Evolutionary conservation across 768 basidiomycete genomes (phyloP).

Genomic region (Boletus sp.): DNA sequence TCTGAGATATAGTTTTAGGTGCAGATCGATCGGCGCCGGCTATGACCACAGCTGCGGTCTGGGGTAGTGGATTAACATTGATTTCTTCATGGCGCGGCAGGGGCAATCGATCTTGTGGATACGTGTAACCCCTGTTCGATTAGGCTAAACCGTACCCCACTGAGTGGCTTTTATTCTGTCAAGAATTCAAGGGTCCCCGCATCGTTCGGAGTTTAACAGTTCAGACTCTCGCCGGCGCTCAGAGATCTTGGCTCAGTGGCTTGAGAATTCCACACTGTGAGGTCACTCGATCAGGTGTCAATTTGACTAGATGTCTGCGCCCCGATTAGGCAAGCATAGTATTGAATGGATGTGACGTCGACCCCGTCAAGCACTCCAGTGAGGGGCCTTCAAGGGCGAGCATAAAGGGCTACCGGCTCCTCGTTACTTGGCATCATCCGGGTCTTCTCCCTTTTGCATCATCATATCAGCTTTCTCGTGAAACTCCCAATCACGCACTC

Average conservation of each 20-base stretch:
- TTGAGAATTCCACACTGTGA: too few relatives aligned
- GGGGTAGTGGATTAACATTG: slow-evolving; percentile 8
- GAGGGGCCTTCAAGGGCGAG: slow-evolving; percentile 11
- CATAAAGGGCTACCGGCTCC: slow-evolving; percentile 7
- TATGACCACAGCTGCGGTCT: neutral
- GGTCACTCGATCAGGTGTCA: slow-evolving; percentile 15
- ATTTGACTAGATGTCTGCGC: neutral
- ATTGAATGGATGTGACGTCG: slow-evolving; percentile 5
- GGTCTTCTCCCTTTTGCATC: neutral
- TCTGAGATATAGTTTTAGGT: neutral
- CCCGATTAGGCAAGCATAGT: slow-evolving; percentile 5
- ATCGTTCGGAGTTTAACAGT: too few relatives aligned
- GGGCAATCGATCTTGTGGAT: slow-evolving; percentile 5
- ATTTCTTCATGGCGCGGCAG: slow-evolving; percentile 6
- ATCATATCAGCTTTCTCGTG: neutral
- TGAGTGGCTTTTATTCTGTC: neutral
- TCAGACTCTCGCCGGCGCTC: too few relatives aligned
- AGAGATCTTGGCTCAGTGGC: too few relatives aligned
- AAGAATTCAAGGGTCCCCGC: too few relatives aligned
- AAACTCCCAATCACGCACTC: neutral
- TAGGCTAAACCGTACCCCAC: neutral
- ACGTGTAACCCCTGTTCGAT: slow-evolving; percentile 7
- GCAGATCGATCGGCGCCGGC: neutral
- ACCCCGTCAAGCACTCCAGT: neutral
- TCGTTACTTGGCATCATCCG: neutral